Evolutionary conservation across 345 rosid species (phyloP).

Genomic region (Hibiscus syriacus): DNA sequence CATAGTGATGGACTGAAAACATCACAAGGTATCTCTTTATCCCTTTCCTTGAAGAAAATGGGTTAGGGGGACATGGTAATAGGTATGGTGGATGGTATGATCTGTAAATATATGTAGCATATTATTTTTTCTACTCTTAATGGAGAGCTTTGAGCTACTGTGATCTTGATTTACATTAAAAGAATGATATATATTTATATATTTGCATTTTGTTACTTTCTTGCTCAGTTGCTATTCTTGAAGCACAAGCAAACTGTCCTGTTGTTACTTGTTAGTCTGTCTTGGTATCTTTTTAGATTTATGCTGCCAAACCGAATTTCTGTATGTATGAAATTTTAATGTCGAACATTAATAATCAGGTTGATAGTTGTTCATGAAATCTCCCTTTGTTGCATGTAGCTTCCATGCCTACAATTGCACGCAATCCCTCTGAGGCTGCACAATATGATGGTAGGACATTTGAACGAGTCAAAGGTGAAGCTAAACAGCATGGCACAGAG

Average conservation of each 20-base stretch:
- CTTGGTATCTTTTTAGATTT: no score
- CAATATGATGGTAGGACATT: slow-evolving; percentile 20
- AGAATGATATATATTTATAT: no score
- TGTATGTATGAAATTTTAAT: no score
- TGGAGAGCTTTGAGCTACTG: not conserved
- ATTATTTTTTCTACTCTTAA: not conserved
- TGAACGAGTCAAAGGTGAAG: slow-evolving; percentile 48
- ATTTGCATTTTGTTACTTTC: no score
- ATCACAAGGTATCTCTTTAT: slow-evolving; percentile 33
- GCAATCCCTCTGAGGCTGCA: slow-evolving; percentile 30
- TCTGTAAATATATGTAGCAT: not conserved
- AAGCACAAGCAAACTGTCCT: not conserved
- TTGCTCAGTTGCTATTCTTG: not conserved
- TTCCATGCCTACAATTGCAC: slow-evolving; percentile 30
- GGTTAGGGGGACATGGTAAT: no score
- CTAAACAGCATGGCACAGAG: slow-evolving; percentile 56
- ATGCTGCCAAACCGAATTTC: no score
- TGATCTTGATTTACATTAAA: no score
- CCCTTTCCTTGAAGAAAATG: not conserved
- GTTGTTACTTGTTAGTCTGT: no score
- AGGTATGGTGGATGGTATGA: not conserved
- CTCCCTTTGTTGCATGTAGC: slow-evolving; percentile 20
- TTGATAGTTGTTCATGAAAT: not conserved
- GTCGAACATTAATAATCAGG: no score
- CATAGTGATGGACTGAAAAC: slow-evolving; percentile 30